These are phyloP conservation scores for Eimeria tenella DNA, from an alignment of 169 alveolate species.

Conservation along the genomic window DNA sequence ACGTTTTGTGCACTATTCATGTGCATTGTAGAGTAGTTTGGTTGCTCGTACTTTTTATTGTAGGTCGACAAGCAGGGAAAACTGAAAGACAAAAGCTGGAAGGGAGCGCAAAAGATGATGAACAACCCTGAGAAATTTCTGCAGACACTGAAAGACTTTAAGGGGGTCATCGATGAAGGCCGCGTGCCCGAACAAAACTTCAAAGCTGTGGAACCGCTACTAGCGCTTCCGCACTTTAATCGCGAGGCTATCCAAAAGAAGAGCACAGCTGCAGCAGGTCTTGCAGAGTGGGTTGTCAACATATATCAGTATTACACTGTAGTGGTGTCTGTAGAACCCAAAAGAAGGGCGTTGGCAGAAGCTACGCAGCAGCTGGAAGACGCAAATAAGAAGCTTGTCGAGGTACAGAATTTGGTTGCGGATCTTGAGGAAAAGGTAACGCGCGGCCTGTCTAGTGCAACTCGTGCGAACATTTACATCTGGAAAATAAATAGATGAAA, in stretches of 20 bases:
- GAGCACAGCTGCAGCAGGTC: conserved; percentile 95
- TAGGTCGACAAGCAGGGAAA: conserved; percentile 95
- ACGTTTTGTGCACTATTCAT: too few relatives aligned
- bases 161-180: conserved; percentile 92
- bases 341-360: conserved; percentile 93
- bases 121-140: conserved; percentile 95
- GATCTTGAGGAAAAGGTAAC: conserved; percentile 84
- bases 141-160: conserved; percentile 91
- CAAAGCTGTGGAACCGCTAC: conserved; percentile 86
- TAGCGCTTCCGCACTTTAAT: conserved; percentile 91
- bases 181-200: conserved; percentile 94
- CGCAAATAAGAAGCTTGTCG: conserved; percentile 92
- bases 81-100: conserved; percentile 94
- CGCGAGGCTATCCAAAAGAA: conserved; percentile 93
- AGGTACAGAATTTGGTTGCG: conserved; percentile 90
- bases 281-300: conserved; percentile 90
- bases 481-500: too few relatives aligned
- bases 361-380: conserved; percentile 94
- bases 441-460: background rate
- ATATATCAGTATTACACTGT: conserved; percentile 95
- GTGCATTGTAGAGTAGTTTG: too few relatives aligned
- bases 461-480: background rate
- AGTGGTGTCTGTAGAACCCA: conserved; percentile 95
- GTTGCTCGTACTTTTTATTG: conserved; percentile 17
- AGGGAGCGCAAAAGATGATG: conserved; percentile 96